A percentile compares a stretch with the other conserved stretches of the same genome.
Evolutionary conservation across 495 filamentous ascomycete species (phyloP).

Genomic region (Aspergillus bridgeri): DNA sequence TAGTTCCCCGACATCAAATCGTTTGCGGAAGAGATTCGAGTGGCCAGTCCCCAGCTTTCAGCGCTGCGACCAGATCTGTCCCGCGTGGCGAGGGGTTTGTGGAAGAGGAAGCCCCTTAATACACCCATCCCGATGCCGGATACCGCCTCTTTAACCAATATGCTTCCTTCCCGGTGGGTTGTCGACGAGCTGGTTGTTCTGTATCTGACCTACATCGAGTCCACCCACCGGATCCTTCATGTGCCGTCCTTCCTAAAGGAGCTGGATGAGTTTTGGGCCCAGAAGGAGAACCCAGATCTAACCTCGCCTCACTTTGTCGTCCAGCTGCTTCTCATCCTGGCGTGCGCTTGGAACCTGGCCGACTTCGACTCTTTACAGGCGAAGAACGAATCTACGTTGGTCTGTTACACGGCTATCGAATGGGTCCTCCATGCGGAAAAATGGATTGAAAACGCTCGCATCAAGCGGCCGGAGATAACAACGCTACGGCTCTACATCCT

Average conservation of each 20-base stretch:
- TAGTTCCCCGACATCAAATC: constrained; percentile 42
- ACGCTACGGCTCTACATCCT: constrained; percentile 59
- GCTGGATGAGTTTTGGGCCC: constrained; percentile 49
- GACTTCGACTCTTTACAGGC: constrained; percentile 35
- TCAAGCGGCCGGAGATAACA: constrained; percentile 51
- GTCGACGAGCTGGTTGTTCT: constrained; percentile 49
- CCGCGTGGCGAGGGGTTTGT: constrained; percentile 33
- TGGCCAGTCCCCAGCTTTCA: constrained; percentile 37
- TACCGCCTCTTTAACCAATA: constrained; percentile 26
- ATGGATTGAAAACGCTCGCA: constrained; percentile 57
- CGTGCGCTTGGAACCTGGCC: constrained; percentile 52
- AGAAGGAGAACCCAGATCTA: constrained; percentile 25
- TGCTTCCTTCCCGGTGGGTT: constrained; percentile 41
- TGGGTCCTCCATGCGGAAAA: constrained; percentile 64
- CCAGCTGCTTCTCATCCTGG: constrained; percentile 62
- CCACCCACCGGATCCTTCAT: constrained; percentile 55
- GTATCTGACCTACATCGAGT: constrained; percentile 57
- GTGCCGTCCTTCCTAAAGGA: constrained; percentile 54
- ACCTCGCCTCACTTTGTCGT: constrained; percentile 47
- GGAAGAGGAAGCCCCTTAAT: constrained; percentile 34
- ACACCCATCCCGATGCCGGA: constrained; percentile 32
- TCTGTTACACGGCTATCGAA: constrained; percentile 49
- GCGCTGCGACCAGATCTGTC: constrained; percentile 35
- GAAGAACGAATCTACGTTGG: constrained; percentile 46
- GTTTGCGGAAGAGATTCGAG: constrained; percentile 41